A percentile compares a stretch with the other conserved stretches of the same genome.
phyloP scores from a whole-genome alignment of 306 rosid genomes.

The Vigna hirtella region DNA sequence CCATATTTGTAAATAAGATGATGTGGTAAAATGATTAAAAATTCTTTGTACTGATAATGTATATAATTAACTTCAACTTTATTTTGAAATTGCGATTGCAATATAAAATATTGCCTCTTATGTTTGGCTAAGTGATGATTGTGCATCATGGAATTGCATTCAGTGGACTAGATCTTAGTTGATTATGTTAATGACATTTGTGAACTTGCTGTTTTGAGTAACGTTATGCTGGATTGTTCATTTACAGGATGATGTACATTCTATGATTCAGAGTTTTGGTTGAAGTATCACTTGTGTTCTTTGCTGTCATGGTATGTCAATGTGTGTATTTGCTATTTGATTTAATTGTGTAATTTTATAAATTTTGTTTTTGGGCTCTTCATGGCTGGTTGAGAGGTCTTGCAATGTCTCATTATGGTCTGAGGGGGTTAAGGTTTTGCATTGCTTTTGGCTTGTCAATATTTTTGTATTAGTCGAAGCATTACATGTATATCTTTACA shows the following conservation, averaged over 20 bases:
- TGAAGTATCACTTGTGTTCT: constrained; percentile 16
- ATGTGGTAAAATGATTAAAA: not conserved
- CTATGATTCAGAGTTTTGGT: constrained; percentile 35
- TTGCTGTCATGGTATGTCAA: constrained; percentile 49
- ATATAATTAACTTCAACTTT: not conserved
- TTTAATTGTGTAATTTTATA: not conserved
- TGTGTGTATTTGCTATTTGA: constrained; percentile 10
- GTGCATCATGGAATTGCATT: not conserved
- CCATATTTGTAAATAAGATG: not conserved
- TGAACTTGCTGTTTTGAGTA: constrained; percentile 21
- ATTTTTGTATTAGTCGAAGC: constrained; percentile 28
- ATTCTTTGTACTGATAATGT: not conserved
- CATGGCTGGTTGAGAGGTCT: constrained; percentile 12
- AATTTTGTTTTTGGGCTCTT: not conserved
- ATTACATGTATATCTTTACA: not conserved
- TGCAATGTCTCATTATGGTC: not conserved
- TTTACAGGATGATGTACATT: constrained; percentile 41
- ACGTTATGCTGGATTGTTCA: not conserved
- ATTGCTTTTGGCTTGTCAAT: not conserved
- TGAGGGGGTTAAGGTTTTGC: not conserved
- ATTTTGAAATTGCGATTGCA: not conserved
- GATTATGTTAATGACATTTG: not conserved
- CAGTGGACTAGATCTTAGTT: constrained; percentile 8
- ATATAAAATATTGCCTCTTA: not conserved
- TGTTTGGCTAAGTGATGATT: not conserved